Percentiles rank a stretch among this genome's conserved stretches.
phyloP scores from a whole-genome alignment of 2,329 filamentous ascomycete genomes.

The Helicocarpus griseus region DNA sequence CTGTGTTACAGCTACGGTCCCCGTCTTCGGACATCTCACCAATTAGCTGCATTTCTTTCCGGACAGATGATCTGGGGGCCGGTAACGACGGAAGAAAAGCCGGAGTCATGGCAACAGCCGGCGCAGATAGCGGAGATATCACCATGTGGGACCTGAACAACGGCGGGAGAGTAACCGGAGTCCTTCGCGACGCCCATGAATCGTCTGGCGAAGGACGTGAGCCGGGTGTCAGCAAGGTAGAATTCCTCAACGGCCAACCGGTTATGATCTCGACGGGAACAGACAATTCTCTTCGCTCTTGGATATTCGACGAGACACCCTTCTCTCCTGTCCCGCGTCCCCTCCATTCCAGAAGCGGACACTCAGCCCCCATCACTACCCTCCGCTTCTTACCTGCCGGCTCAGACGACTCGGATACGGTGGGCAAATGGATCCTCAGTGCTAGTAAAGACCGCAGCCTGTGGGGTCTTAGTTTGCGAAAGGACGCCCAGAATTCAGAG shows the following conservation, averaged over 20 bases:
- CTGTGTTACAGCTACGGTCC: conserved; percentile 58
- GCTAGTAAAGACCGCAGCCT: conserved; percentile 82
- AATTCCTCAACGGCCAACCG: conserved; percentile 82
- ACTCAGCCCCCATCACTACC: conserved; percentile 74
- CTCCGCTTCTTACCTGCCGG: conserved; percentile 78
- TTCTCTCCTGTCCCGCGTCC: conserved; percentile 80
- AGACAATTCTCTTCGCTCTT: conserved; percentile 89
- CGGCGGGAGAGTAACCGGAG: conserved; percentile 74
- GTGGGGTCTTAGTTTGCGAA: conserved; percentile 92
- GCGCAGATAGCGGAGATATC: conserved; percentile 69
- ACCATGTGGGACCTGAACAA: conserved; percentile 94
- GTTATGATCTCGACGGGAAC: conserved; percentile 82
- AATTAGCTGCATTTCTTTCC: conserved; percentile 77
- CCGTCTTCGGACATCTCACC: conserved; percentile 51
- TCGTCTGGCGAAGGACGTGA: conserved; percentile 47
- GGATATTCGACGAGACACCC: conserved; percentile 90
- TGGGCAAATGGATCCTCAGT: conserved; percentile 89
- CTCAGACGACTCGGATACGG: conserved; percentile 78
- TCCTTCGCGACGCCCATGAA: conserved; percentile 80
- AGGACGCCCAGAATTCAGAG: conserved; percentile 88
- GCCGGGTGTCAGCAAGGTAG: conserved; percentile 68
- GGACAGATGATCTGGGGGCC: conserved; percentile 79
- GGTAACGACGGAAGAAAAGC: conserved; percentile 75
- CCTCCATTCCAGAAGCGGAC: conserved; percentile 76
- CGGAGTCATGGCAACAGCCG: conserved; percentile 90